Percentiles rank a stretch among this genome's conserved stretches.
phyloP scores from a whole-genome alignment of 805 yeast genomes.

The Lipomyces lipofer region DNA sequence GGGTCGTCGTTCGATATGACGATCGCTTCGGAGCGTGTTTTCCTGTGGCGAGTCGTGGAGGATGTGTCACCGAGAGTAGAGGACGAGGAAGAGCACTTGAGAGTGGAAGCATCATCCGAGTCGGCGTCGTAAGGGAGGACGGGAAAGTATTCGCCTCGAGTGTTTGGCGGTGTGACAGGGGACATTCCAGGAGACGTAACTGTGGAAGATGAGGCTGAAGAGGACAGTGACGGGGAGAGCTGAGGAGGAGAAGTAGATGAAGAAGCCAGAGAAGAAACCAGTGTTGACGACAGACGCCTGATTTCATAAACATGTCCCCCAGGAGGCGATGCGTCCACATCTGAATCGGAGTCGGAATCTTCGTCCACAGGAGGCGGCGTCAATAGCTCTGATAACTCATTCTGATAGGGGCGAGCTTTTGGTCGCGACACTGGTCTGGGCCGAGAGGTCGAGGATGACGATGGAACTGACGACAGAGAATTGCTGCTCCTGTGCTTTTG shows the following conservation, averaged over 20 bases:
- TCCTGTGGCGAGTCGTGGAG: constrained; percentile 20
- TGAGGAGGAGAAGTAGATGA: constrained; percentile 13
- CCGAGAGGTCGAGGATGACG: constrained; percentile 8
- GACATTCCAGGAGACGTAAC: constrained; percentile 22
- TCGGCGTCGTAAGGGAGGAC: constrained; percentile 11
- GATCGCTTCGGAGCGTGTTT: constrained; percentile 24
- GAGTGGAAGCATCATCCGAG: constrained; percentile 12
- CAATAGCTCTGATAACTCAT: constrained; percentile 23
- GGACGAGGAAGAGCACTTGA: constrained; percentile 8
- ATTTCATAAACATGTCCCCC: neutral
- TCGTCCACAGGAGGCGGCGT: constrained; percentile 28
- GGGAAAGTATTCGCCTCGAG: constrained; percentile 23
- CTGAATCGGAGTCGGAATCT: constrained; percentile 6
- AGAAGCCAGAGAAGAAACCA: neutral
- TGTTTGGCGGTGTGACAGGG: constrained; percentile 16
- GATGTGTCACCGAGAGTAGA: constrained; percentile 2
- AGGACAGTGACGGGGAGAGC: constrained; percentile 21
- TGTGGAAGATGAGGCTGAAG: constrained; percentile 14
- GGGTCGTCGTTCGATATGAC: constrained; percentile 25
- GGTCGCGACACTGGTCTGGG: neutral
- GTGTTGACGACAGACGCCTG: neutral
- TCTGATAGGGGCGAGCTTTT: constrained; percentile 6
- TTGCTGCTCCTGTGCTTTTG: neutral
- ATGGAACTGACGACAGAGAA: neutral
- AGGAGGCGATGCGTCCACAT: neutral